phyloP scores from a whole-genome alignment of 345 rosid genomes.

The Salix suchowensis region DNA sequence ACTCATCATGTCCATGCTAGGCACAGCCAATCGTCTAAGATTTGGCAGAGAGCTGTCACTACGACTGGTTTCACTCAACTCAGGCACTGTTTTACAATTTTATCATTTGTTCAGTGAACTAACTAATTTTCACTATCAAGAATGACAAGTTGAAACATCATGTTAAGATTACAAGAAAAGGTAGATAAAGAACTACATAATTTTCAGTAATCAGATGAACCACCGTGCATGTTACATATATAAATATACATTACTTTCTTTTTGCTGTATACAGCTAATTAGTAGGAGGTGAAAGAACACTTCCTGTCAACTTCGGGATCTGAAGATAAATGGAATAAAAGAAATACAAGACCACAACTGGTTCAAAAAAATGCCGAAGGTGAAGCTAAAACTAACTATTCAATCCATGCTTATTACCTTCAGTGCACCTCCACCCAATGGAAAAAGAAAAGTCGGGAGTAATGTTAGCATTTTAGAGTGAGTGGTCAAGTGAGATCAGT shows the following conservation, averaged over 20 bases:
- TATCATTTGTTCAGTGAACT: not conserved
- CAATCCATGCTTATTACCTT: constrained; percentile 28
- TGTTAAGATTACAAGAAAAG: constrained; percentile 6
- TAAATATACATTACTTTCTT: constrained; percentile 33
- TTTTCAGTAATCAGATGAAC: constrained; percentile 17
- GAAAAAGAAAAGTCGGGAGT: constrained; percentile 38
- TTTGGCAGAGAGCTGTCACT: not conserved
- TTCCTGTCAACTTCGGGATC: constrained; percentile 17
- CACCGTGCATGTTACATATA: constrained; percentile 20
- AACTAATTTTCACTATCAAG: not conserved
- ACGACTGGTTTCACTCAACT: not conserved
- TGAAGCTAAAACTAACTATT: constrained; percentile 33
- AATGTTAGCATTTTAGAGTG: constrained; percentile 55
- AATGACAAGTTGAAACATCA: constrained; percentile 2
- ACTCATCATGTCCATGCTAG: not conserved
- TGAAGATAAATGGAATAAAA: constrained; percentile 8
- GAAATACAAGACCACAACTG: constrained; percentile 22
- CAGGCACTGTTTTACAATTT: not conserved
- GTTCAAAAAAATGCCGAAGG: constrained; percentile 23
- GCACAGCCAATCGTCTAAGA: not conserved
- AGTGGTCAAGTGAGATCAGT: constrained; percentile 63
- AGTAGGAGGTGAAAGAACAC: constrained; percentile 19
- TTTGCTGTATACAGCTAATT: constrained; percentile 37
- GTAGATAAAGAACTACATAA: constrained; percentile 4
- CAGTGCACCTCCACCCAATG: constrained; percentile 31